Conservation (phyloP, 495 filamentous ascomycete species). For the Lasiosphaeria hispida region DNA sequence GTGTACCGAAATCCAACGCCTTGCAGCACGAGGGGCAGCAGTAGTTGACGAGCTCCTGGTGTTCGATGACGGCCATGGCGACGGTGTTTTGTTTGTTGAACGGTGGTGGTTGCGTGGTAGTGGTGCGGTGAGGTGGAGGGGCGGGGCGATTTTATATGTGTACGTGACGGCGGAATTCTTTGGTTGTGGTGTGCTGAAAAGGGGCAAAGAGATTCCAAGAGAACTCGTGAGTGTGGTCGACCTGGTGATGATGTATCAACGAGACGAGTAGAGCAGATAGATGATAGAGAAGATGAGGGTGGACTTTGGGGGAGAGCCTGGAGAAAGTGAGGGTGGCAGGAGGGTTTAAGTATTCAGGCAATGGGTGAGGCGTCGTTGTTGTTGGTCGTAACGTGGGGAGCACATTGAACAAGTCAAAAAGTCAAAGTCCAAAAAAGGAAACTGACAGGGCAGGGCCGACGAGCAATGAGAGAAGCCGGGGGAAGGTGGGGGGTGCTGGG, state of each 20-base stretch:
- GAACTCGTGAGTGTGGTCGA: not conserved
- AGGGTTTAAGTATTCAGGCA: constrained; percentile 22
- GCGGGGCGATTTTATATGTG: not conserved
- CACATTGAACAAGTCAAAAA: not conserved
- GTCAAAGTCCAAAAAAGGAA: constrained; percentile 22
- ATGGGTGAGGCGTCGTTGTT: constrained; percentile 19
- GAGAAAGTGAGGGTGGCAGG: constrained; percentile 9
- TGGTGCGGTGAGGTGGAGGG: not conserved
- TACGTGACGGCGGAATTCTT: not conserved
- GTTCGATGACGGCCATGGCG: constrained; percentile 47
- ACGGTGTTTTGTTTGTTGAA: not conserved
- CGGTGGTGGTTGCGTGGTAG: constrained; percentile 3
- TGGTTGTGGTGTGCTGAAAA: not conserved
- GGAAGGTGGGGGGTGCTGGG: constrained; percentile 7
- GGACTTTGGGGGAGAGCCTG: constrained; percentile 12
- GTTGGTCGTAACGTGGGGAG: constrained; percentile 15
- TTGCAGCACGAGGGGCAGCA: constrained; percentile 56
- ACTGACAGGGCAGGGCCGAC: constrained; percentile 18
- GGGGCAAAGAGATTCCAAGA: not conserved
- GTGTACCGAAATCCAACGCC: constrained; percentile 51
- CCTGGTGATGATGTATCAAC: constrained; percentile 2
- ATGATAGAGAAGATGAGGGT: constrained; percentile 18
- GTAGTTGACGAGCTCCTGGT: constrained; percentile 45
- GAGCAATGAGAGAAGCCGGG: constrained; percentile 11
- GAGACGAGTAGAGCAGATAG: not conserved